Evolutionary conservation across 2,329 filamentous ascomycete species (phyloP).

Genomic region (Malbranchea cinnamomea): DNA sequence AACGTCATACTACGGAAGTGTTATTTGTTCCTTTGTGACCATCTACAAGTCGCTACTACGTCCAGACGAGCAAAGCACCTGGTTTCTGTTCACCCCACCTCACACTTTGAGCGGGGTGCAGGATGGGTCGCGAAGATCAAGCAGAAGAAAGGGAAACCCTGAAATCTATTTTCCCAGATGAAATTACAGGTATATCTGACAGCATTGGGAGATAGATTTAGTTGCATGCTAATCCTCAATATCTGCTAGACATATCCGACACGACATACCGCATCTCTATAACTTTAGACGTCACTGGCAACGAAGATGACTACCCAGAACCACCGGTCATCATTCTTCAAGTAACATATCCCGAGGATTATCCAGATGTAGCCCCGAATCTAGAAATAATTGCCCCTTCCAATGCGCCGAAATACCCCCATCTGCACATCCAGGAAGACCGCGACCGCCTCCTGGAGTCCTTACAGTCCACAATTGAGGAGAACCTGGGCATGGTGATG

Average conservation of each 20-base stretch:
- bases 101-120: constrained; percentile 8
- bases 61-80: no score
- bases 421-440: constrained; percentile 70
- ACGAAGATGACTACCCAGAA: constrained; percentile 47
- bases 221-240: constrained; percentile 10
- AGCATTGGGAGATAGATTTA: constrained; percentile 1
- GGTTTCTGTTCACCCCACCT: no score
- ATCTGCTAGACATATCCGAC: constrained; percentile 62
- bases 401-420: constrained; percentile 52
- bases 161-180: constrained; percentile 94
- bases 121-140: constrained; percentile 61
- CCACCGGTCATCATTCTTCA: constrained; percentile 61
- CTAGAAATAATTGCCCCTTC: constrained; percentile 65
- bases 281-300: constrained; percentile 58
- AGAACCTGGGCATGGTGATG: constrained; percentile 96
- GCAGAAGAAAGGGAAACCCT: constrained; percentile 93
- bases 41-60: no score
- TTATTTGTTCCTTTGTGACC: no score
- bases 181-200: constrained; percentile 61
- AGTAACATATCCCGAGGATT: constrained; percentile 76
- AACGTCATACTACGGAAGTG: no score
- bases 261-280: constrained; percentile 78
- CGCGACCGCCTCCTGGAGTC: constrained; percentile 56
- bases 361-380: constrained; percentile 73
- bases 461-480: constrained; percentile 63